Evolutionary conservation across 169 alveolate species (phyloP).

Genomic region (Plasmodium sp.): DNA sequence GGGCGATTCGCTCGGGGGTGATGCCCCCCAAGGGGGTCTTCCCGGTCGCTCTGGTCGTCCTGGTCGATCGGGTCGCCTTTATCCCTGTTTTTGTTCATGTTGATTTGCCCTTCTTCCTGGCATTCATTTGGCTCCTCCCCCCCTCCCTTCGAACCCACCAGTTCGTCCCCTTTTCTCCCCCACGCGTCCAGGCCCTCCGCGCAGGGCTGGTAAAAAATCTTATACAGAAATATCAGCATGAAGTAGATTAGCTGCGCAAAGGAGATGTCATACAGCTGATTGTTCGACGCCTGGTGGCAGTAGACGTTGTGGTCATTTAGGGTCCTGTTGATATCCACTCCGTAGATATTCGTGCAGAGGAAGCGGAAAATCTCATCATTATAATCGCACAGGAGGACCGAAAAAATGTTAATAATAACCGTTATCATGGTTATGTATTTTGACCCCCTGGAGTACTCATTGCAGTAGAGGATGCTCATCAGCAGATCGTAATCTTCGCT

Average conservation of each 20-base stretch:
- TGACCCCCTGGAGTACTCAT: slow-evolving; percentile 37
- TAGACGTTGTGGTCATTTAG: slow-evolving; percentile 7
- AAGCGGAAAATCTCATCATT: slow-evolving; percentile 33
- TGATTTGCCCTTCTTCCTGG: not conserved
- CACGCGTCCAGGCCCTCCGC: not conserved
- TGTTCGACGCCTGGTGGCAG: not conserved
- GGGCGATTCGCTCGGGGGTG: not conserved
- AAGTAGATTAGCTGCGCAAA: slow-evolving; percentile 71
- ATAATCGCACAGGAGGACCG: slow-evolving; percentile 42
- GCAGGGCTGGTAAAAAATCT: slow-evolving; percentile 53
- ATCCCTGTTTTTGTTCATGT: not conserved
- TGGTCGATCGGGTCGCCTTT: not conserved
- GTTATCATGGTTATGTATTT: slow-evolving; percentile 63
- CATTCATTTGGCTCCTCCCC: not conserved
- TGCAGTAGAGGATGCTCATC: slow-evolving; percentile 21
- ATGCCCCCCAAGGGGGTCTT: not conserved
- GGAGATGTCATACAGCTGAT: slow-evolving; percentile 58
- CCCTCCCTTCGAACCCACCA: not conserved
- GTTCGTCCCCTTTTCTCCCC: not conserved
- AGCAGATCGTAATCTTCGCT: slow-evolving; percentile 25
- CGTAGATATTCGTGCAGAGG: slow-evolving; percentile 43
- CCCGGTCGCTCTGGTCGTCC: not conserved
- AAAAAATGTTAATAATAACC: slow-evolving; percentile 57
- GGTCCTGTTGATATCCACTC: slow-evolving; percentile 2
- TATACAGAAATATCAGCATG: slow-evolving; percentile 59